phyloP scores from a whole-genome alignment of 345 rosid genomes.

The Brassica rapa region DNA sequence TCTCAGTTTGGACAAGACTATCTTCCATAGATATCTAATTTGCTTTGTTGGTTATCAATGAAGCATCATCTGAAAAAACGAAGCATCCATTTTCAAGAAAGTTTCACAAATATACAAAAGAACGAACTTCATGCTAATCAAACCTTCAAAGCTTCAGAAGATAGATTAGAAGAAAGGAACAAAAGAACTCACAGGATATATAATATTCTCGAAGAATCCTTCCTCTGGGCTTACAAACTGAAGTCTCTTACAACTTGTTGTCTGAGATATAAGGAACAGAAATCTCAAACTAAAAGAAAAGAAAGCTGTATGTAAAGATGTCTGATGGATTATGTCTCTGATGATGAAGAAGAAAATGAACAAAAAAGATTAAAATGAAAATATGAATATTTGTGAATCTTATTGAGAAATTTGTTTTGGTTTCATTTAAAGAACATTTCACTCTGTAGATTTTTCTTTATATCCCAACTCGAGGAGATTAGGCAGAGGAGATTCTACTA shows the following conservation, averaged over 20 bases:
- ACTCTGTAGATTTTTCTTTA: neutral
- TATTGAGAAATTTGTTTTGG: neutral
- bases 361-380: neutral
- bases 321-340: neutral
- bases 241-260: slow-evolving; percentile 7
- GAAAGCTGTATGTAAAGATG: neutral
- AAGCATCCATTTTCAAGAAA: slow-evolving; percentile 1
- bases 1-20: slow-evolving; percentile 45
- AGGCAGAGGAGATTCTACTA: slow-evolving; percentile 36
- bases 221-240: neutral
- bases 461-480: neutral
- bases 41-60: neutral
- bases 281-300: slow-evolving; percentile 6
- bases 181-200: slow-evolving; percentile 37
- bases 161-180: neutral
- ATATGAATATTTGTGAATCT: slow-evolving; percentile 28
- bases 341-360: neutral
- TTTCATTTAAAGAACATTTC: slow-evolving; percentile 7
- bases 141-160: slow-evolving; percentile 17
- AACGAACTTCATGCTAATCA: too few relatives aligned
- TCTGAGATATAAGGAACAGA: slow-evolving; percentile 41
- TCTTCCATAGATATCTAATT: slow-evolving; percentile 55
- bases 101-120: neutral
- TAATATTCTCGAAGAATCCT: slow-evolving; percentile 47
- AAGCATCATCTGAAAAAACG: slow-evolving; percentile 27